Evolutionary conservation across 176 grass and related monocot species (phyloP), one percentile per base, ranked within the genome.

Genomic region (Chrysopogon serrulatus): DNA sequence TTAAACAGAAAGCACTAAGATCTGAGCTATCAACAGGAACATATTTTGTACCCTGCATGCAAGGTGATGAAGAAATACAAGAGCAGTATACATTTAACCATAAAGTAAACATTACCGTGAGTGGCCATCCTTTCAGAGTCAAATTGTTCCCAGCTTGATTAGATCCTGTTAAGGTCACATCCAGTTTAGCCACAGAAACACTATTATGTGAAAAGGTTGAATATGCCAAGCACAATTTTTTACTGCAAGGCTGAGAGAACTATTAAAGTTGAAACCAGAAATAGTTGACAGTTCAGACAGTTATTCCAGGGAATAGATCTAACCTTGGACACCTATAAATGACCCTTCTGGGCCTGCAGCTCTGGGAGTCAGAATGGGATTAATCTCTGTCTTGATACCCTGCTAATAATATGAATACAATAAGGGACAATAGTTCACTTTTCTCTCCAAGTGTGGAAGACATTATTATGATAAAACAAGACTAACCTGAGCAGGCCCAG

Each of bases 81-180:
- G 34, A 44, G 21, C 51, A 54, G 10, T 60, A 6, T 34, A 39
- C 44, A 39, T 81, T 75, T 69, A 33, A 62, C 68, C 64, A 27
- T 71, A 72, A 88, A 57, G 18, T 75, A 67, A 77, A 83, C 65
- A 78, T 89, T 92, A 99, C 96, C 53, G 93, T 99, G 65, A 99
- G 91, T 78, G 96, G 96, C 96, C 96, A 99, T 70, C 96, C 96
- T 96, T 99, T 99, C 59, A 99, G 85, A 86, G 96, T 96, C 83
- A 99, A 88, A 90, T 92, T 99, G 87, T 90, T 94, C 59, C 89
- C 96, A 83, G 78, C 85, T 71, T 96, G 96, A 99, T 94, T 99
- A 64, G 93, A 78, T 83, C 93, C 96, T 93, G 93, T 90, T 71
- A 88, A 74, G 23, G 77, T 84, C 26, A 86, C 26, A 83, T 51